Conservation (phyloP, 176 grass and related monocot genomes). For the Dendrocalamus sinicus region DNA sequence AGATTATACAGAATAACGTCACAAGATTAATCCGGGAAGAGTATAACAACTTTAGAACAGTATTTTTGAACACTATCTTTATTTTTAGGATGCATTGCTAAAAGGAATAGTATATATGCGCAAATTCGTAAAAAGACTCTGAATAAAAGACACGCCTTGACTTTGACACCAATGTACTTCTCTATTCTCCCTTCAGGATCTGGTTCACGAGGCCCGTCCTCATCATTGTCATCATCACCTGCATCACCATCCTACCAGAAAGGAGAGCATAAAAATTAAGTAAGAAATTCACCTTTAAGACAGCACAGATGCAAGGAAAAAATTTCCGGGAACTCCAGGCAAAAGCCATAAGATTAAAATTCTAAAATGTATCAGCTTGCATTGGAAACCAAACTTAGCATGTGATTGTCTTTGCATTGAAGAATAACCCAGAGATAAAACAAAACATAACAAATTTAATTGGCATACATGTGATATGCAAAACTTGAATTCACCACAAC, state of each 20-base stretch:
- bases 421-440: constrained; percentile 1
- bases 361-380: neutral
- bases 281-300: constrained; percentile 4
- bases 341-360: constrained; percentile 6
- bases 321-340: neutral
- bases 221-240: constrained; percentile 83
- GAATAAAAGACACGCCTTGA: constrained; percentile 67
- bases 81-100: neutral
- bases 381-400: neutral
- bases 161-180: constrained; percentile 97
- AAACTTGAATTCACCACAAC: constrained; percentile 20
- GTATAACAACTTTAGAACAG: neutral
- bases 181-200: constrained; percentile 94
- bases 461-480: neutral
- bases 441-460: constrained; percentile 1
- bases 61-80: neutral
- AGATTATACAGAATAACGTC: neutral
- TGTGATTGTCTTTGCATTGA: constrained; percentile 7
- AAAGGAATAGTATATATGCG: constrained; percentile 14
- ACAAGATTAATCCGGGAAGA: constrained; percentile 32
- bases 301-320: neutral
- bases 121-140: neutral
- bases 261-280: constrained; percentile 21
- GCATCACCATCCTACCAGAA: constrained; percentile 81
- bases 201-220: constrained; percentile 71